A percentile compares a stretch with the other conserved stretches of the same genome.
These are phyloP conservation scores for Auricularia sp. DNA, from an alignment of 768 basidiomycete species.

Conservation along the genomic window DNA sequence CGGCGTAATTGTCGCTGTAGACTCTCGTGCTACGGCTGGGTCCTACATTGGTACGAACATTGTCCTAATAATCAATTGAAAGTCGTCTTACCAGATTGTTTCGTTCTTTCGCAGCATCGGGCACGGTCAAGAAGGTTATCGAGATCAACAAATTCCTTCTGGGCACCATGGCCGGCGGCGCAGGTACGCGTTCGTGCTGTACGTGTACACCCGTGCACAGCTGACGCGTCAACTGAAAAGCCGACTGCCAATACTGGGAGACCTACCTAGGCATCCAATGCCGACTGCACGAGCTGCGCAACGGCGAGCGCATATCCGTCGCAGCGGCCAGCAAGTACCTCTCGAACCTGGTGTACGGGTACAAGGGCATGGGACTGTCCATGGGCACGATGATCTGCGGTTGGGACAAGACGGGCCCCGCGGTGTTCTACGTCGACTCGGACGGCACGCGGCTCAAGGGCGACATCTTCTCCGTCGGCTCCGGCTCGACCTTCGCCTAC, in stretches of 20 bases:
- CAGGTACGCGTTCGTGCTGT: constrained; percentile 46
- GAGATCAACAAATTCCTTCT: constrained; percentile 98
- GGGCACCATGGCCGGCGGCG: constrained; percentile 99
- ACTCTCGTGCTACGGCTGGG: constrained; percentile 94
- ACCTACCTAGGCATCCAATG: constrained; percentile 98
- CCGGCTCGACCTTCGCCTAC: constrained; percentile 97
- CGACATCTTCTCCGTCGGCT: constrained; percentile 96
- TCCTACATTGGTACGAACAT: constrained; percentile 76
- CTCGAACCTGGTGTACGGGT: constrained; percentile 92
- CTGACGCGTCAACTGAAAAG: constrained; percentile 26
- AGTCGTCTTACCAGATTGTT: neutral
- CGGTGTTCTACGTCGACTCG: constrained; percentile 95
- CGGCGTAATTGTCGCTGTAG: constrained; percentile 98
- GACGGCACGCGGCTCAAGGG: constrained; percentile 94
- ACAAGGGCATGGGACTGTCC: constrained; percentile 98
- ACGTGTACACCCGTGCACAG: neutral
- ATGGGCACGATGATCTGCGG: constrained; percentile 99
- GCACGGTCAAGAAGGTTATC: constrained; percentile 98
- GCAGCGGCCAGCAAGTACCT: constrained; percentile 98
- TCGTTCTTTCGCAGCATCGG: constrained; percentile 51
- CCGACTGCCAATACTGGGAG: constrained; percentile 96
- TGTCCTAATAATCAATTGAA: too few relatives aligned
- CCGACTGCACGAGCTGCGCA: constrained; percentile 90
- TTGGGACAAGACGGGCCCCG: constrained; percentile 99
- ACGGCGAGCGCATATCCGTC: constrained; percentile 93